Evolutionary conservation across 805 yeast genomes (phyloP).

Genomic region (Debaryomyces prosopidis): DNA sequence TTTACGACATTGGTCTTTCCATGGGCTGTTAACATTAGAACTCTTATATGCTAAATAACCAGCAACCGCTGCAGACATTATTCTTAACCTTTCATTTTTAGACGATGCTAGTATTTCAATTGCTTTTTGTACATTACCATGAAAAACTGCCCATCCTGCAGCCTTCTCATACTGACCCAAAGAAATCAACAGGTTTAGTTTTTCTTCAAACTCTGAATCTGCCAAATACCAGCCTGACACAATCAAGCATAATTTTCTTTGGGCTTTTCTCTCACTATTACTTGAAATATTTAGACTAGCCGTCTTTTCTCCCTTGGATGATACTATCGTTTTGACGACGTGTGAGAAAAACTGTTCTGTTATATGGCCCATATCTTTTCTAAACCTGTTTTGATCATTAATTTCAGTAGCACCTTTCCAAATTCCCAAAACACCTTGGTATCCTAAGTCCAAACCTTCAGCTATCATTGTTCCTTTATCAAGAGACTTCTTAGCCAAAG

Average conservation of each 20-base stretch:
- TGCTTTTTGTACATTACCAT: conserved; percentile 82
- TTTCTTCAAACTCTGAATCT: conserved; percentile 69
- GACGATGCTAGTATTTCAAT: conserved; percentile 77
- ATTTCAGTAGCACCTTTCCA: conserved; percentile 74
- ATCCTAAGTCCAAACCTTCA: conserved; percentile 76
- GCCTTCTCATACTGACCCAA: conserved; percentile 78
- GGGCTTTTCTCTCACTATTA: conserved; percentile 54
- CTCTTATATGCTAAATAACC: conserved; percentile 75
- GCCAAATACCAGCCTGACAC: conserved; percentile 92
- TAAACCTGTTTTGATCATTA: conserved; percentile 47
- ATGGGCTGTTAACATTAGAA: conserved; percentile 63
- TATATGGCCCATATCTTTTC: conserved; percentile 18
- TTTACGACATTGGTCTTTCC: conserved; percentile 91
- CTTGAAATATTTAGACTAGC: conserved; percentile 47
- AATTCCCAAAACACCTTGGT: conserved; percentile 83
- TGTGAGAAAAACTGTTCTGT: conserved; percentile 44
- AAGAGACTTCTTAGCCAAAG: conserved; percentile 65
- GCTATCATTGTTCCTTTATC: conserved; percentile 67
- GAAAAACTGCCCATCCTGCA: conserved; percentile 97
- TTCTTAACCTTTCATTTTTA: conserved; percentile 63
- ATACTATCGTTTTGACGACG: conserved; percentile 54
- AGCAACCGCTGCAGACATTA: conserved; percentile 92
- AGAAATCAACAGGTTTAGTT: conserved; percentile 54
- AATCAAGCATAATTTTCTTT: conserved; percentile 74
- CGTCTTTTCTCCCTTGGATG: conserved; percentile 48